phyloP scores from a whole-genome alignment of 2,329 filamentous ascomycete species.

The Aspergillus sp. region DNA sequence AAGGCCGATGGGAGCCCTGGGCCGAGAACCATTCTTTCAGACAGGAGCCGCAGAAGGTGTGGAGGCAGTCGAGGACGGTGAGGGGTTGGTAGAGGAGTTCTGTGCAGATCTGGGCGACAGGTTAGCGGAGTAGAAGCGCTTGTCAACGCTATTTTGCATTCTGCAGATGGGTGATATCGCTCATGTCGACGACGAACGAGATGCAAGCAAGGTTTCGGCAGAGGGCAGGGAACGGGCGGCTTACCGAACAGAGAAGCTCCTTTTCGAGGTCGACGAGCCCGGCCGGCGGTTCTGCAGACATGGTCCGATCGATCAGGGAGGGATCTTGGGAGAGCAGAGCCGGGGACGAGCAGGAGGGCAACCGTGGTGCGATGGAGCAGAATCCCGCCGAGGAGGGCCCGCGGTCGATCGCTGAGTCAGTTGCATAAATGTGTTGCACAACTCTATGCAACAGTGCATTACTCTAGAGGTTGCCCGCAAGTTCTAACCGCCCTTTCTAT shows the following conservation, averaged over 20 bases:
- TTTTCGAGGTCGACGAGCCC: constrained; percentile 66
- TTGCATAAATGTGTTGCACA: no score
- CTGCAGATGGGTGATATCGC: not conserved
- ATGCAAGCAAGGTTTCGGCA: constrained; percentile 3
- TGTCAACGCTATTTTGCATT: not conserved
- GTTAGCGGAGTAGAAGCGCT: constrained; percentile 3
- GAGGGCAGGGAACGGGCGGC: constrained; percentile 31
- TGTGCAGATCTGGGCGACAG: constrained; percentile 71
- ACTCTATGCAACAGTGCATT: no score
- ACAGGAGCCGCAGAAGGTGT: constrained; percentile 93
- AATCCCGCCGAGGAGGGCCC: not conserved
- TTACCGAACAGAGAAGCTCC: constrained; percentile 88
- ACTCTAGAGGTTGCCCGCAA: no score
- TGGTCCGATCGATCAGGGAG: constrained; percentile 2
- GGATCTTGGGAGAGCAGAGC: not conserved
- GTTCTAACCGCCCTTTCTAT: no score
- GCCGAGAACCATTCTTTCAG: constrained; percentile 92
- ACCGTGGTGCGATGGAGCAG: not conserved
- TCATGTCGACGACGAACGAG: no score
- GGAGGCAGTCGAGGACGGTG: constrained; percentile 83
- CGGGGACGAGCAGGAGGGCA: not conserved
- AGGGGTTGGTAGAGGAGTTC: constrained; percentile 86
- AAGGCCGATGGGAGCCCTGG: constrained; percentile 53
- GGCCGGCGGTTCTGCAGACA: constrained; percentile 10
- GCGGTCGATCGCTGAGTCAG: not conserved